Conservation (phyloP, 352 stramenopile genomes). For the Pythium angustatum region DNA sequence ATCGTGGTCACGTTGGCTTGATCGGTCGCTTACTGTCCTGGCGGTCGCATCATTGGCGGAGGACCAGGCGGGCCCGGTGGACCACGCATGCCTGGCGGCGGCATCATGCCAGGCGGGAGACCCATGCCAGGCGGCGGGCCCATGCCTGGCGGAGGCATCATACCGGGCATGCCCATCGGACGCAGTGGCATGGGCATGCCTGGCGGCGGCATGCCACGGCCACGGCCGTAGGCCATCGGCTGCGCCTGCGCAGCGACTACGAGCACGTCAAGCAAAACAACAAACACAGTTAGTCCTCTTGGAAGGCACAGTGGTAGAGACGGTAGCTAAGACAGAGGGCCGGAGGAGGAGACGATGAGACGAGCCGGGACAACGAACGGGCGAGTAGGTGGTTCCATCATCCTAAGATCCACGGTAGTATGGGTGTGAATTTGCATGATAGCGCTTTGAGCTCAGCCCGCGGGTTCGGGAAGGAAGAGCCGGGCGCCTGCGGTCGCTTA, state of each 20-base stretch:
- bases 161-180: conserved; percentile 70
- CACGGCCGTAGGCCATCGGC: conserved; percentile 76
- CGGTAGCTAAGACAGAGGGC: background rate
- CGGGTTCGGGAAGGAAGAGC: conserved; percentile 75
- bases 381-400: conserved; percentile 54
- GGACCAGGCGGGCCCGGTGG: conserved; percentile 39
- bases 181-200: conserved; percentile 53
- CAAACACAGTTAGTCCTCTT: conserved; percentile 11
- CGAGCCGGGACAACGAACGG: background rate
- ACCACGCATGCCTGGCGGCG: conserved; percentile 67
- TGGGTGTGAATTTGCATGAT: conserved; percentile 39
- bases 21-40: conserved; percentile 58
- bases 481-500: conserved; percentile 71
- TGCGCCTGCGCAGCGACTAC: conserved; percentile 79
- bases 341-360: conserved; percentile 7
- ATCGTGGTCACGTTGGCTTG: background rate
- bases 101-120: conserved; percentile 76
- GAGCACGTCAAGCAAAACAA: background rate
- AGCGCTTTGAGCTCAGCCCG: conserved; percentile 44
- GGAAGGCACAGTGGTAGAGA: background rate
- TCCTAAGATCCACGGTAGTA: conserved; percentile 88
- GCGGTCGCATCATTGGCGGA: conserved; percentile 68
- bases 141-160: conserved; percentile 67
- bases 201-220: conserved; percentile 71
- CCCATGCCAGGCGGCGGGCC: conserved; percentile 43